Base-by-base conservation (phyloP, 495 filamentous ascomycete genomes). In the Trichoderma orchidacearum region DNA sequence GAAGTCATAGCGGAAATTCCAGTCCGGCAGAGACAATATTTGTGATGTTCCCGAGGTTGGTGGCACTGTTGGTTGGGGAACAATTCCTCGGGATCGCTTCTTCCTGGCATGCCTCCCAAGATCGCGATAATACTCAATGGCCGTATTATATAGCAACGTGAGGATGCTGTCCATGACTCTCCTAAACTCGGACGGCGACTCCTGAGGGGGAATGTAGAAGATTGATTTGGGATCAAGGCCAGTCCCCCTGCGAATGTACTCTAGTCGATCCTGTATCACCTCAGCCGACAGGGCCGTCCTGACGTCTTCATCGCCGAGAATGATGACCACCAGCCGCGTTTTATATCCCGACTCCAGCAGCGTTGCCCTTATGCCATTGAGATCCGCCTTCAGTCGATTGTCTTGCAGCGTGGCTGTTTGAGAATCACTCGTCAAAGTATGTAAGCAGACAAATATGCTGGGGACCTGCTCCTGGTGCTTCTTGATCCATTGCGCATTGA, bases 1-100 rank as follows among this genome's bases (percentile, higher is more conserved):
- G 72, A 92, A 90, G 62, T 96, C 91, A 65, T 95, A 96, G 2
- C 91, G 85, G 21, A 89, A 83, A 66, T 85, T 89, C 91, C 91
- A 96, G 4, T 86, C 89, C 55, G 88, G 85, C 11, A 82, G 75
- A n/a, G 89, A 87, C 18, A 96, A 68, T 0, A 85, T 87, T 63
- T 89, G 85, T 15, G 87, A 92, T 3, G 89, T 91, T 11, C 88
- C 87, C 12, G 78, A 85, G 1, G 85, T 88, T 15, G 88, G 85
- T 30, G 89, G 86, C n/a, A 84, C 77, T n/a, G 87, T 91, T 8
- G 89, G 87, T 45, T 86, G 84, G 9, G 90, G 90, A 23, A 85
- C 80, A 30, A 76, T 75, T 21, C 85, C 84, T 61, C 88, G 76
- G 45, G 82, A 83, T 53, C 85, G 83, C 70, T 96, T 96, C 60